Evolutionary conservation across 306 rosid species (phyloP).

Genomic region (Delonix regia): DNA sequence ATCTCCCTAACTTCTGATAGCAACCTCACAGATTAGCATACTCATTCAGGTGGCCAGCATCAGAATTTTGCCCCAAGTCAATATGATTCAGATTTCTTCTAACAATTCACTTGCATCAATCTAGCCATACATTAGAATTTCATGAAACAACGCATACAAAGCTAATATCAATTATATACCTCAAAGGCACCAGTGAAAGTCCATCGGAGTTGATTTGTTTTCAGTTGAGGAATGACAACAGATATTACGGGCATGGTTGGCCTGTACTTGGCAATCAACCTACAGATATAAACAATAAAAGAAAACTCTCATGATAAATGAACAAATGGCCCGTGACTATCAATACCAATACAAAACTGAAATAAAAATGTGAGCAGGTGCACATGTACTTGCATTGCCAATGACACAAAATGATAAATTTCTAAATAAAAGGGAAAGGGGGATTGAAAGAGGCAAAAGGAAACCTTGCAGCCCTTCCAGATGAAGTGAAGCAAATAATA

Average conservation of each 20-base stretch:
- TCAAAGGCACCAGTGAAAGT: slow-evolving; percentile 89
- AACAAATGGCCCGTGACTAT: not conserved
- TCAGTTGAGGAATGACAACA: slow-evolving; percentile 77
- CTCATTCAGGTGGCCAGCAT: not conserved
- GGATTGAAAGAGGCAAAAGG: not conserved
- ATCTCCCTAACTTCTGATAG: not conserved
- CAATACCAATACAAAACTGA: slow-evolving; percentile 1
- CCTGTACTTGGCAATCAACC: slow-evolving; percentile 81
- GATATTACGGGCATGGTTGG: slow-evolving; percentile 89
- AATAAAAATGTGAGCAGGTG: slow-evolving; percentile 27
- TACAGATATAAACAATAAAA: slow-evolving; percentile 21
- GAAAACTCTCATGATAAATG: not conserved
- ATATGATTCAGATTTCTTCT: not conserved
- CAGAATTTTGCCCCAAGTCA: not conserved
- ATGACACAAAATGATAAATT: not conserved
- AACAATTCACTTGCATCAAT: slow-evolving; percentile 12
- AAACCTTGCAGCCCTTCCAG: slow-evolving; percentile 96
- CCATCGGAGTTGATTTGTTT: slow-evolving; percentile 83
- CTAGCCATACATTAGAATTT: slow-evolving; percentile 6
- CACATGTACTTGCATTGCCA: slow-evolving; percentile 1
- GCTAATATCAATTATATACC: slow-evolving; percentile 48
- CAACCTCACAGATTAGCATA: not conserved
- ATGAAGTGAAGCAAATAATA: slow-evolving; percentile 88
- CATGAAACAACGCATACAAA: slow-evolving; percentile 13
- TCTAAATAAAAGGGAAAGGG: slow-evolving; percentile 30